Percentiles rank a stretch among this genome's conserved stretches.
These are phyloP conservation scores for Hymenoscyphus linearis DNA, from an alignment of 2,329 filamentous ascomycete species.

Conservation along the genomic window DNA sequence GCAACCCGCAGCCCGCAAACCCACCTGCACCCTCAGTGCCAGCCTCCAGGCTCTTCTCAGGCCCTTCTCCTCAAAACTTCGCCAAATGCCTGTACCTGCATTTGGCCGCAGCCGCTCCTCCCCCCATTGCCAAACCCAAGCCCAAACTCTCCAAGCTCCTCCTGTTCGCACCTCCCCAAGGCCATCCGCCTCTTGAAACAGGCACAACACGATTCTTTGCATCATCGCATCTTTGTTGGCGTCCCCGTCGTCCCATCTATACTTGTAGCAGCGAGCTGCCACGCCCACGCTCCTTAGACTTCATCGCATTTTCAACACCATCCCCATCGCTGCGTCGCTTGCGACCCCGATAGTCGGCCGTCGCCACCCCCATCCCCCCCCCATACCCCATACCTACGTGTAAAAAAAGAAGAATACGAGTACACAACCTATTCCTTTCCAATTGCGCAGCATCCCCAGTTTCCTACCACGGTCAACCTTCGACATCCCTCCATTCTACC, in stretches of 20 bases:
- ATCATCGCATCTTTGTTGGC: too few species aligned
- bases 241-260: background rate
- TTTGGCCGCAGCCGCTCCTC: background rate
- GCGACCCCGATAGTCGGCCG: background rate
- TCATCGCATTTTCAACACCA: background rate
- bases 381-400: background rate
- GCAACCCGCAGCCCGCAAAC: too few species aligned
- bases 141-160: too few species aligned
- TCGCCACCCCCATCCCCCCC: background rate
- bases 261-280: background rate
- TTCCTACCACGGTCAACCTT: background rate
- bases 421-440: background rate
- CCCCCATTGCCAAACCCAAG: background rate
- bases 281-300: background rate
- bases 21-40: too few species aligned
- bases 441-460: background rate
- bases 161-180: background rate
- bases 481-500: background rate
- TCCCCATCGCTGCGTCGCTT: background rate
- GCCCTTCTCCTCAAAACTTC: background rate
- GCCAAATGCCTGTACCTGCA: background rate
- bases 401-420: background rate
- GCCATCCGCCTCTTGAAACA: background rate
- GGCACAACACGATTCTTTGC: background rate
- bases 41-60: background rate